Conservation (phyloP, 495 filamentous ascomycete species). For the Penicillium ochrochloron region DNA sequence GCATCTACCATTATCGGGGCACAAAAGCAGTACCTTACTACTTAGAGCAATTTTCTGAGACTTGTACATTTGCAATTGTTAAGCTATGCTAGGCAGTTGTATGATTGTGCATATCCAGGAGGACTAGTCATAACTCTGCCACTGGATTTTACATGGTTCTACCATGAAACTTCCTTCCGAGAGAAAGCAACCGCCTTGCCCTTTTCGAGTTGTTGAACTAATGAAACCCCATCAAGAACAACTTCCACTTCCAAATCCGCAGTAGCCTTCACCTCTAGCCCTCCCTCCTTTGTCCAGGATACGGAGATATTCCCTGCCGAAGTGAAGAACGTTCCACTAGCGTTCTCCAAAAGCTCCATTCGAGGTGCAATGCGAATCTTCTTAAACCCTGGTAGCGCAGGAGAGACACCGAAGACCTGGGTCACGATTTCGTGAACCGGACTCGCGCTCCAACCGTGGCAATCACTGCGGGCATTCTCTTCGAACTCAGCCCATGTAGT, state of each 20-base stretch:
- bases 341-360: conserved; percentile 15
- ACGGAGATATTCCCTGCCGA: conserved; percentile 10
- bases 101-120: neutral
- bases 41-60: neutral
- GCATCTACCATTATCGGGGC: too few relatives aligned
- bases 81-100: neutral
- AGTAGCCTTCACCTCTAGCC: conserved; percentile 14
- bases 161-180: neutral
- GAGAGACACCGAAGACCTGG: conserved; percentile 26
- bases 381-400: conserved; percentile 24
- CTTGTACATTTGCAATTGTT: neutral
- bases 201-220: neutral
- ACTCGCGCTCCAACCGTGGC: conserved; percentile 35
- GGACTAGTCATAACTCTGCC: neutral
- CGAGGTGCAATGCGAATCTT: conserved; percentile 28
- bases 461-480: conserved; percentile 33
- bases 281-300: conserved; percentile 15
- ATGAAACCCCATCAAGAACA: conserved; percentile 11
- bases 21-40: neutral
- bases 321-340: conserved; percentile 18
- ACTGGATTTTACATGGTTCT: neutral
- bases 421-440: conserved; percentile 34
- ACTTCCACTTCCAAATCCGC: conserved; percentile 17
- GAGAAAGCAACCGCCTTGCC: conserved; percentile 11
- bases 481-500: conserved; percentile 37